phyloP scores from a whole-genome alignment of 1,139 yeast genomes.

The Protomyces gravidus region DNA sequence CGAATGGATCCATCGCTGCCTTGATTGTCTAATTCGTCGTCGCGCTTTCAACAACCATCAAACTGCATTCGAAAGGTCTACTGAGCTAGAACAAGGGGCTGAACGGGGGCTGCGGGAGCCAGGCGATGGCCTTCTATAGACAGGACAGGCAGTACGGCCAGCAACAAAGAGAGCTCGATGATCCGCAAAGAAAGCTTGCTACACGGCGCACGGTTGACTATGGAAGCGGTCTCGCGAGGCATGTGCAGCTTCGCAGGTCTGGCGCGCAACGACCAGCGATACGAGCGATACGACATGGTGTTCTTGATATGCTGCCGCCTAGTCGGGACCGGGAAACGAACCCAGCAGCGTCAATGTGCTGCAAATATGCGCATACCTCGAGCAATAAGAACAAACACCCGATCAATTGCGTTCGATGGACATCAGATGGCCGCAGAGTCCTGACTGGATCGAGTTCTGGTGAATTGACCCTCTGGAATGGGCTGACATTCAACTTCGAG shows the following conservation, averaged over 20 bases:
- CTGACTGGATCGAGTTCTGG: slow-evolving; percentile 90
- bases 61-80: no score
- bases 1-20: slow-evolving; percentile 32
- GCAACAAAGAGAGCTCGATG: background rate
- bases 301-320: slow-evolving; percentile 63
- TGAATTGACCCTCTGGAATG: slow-evolving; percentile 96
- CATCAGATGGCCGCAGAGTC: slow-evolving; percentile 90
- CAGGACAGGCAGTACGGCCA: background rate
- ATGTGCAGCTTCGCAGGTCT: slow-evolving; percentile 45
- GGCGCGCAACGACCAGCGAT: slow-evolving; percentile 48
- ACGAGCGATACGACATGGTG: slow-evolving; percentile 72
- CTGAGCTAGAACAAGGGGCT: background rate
- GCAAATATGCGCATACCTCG: slow-evolving; percentile 84
- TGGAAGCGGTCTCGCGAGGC: slow-evolving; percentile 75
- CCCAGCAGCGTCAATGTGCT: slow-evolving; percentile 58
- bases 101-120: background rate
- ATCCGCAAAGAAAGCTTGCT: background rate
- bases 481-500: slow-evolving; percentile 90
- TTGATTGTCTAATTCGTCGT: background rate
- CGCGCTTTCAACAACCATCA: background rate
- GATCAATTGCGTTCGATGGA: slow-evolving; percentile 86
- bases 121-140: background rate
- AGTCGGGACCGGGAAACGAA: slow-evolving; percentile 50
- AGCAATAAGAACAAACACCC: slow-evolving; percentile 90
- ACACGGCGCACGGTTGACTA: slow-evolving; percentile 77